Evolutionary conservation across 192 early-diverging fungal species (phyloP).

Genomic region (Umbelopsis isabellina): DNA sequence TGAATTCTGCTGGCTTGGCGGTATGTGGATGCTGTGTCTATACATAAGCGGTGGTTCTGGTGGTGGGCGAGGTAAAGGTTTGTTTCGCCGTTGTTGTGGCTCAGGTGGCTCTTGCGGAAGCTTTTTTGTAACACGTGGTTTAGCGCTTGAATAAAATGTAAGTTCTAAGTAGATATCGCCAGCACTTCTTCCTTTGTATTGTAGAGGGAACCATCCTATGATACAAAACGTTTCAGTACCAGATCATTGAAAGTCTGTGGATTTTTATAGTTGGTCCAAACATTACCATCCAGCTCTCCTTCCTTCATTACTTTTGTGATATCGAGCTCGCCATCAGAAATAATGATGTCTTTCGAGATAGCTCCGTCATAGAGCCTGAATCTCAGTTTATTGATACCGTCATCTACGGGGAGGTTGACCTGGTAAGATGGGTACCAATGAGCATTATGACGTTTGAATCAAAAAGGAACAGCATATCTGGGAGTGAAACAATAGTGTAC

Average conservation of each 20-base stretch:
- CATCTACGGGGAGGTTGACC: constrained; percentile 48
- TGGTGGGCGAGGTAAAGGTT: constrained; percentile 21
- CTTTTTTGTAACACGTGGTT: constrained; percentile 11
- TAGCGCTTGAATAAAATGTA: constrained; percentile 53
- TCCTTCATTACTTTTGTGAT: constrained; percentile 48
- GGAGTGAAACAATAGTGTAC: constrained; percentile 27
- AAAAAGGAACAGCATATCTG: neutral
- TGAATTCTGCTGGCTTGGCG: constrained; percentile 8
- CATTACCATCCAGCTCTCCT: constrained; percentile 57
- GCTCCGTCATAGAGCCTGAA: constrained; percentile 54
- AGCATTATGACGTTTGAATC: neutral
- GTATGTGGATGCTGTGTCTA: constrained; percentile 17
- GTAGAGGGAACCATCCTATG: constrained; percentile 52
- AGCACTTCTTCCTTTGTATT: constrained; percentile 41
- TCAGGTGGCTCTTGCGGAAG: constrained; percentile 6
- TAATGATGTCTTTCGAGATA: constrained; percentile 49
- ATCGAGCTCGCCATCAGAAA: constrained; percentile 52
- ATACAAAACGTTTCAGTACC: neutral
- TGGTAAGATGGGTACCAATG: neutral
- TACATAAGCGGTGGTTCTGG: constrained; percentile 7
- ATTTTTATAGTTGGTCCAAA: neutral
- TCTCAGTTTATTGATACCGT: constrained; percentile 42
- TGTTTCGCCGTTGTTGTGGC: constrained; percentile 17
- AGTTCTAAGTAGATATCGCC: constrained; percentile 58
- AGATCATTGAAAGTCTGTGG: too few species aligned